phyloP scores from a whole-genome alignment of 805 yeast genomes.

The Wickerhamiella shivajii region DNA sequence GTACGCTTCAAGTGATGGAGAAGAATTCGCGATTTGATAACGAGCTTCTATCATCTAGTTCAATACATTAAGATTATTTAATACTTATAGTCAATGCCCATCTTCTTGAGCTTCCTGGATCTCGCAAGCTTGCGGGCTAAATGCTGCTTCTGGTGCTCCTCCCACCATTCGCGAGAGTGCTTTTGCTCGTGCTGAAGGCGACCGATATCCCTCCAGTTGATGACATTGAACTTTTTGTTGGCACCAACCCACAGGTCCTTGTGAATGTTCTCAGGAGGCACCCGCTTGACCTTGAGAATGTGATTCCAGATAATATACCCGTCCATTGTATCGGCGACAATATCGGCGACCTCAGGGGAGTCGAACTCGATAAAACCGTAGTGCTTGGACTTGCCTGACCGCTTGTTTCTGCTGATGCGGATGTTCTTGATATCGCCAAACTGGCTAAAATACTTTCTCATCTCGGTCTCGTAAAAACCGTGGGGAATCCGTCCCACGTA shows the following conservation, averaged over 20 bases:
- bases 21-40: too few relatives aligned
- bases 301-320: conserved; percentile 84
- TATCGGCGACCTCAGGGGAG: conserved; percentile 56
- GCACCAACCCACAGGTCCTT: conserved; percentile 44
- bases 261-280: conserved; percentile 27
- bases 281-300: conserved; percentile 57
- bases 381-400: conserved; percentile 81
- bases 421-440: conserved; percentile 75
- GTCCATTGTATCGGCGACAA: conserved; percentile 93
- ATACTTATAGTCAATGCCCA: conserved; percentile 40
- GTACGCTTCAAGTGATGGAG: too few relatives aligned
- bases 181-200: conserved; percentile 41
- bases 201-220: conserved; percentile 46
- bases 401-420: conserved; percentile 75
- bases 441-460: conserved; percentile 70
- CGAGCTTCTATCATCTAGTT: too few relatives aligned
- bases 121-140: conserved; percentile 31
- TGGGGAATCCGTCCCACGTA: conserved; percentile 88
- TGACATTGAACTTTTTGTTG: conserved; percentile 37
- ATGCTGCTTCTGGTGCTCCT: conserved; percentile 34
- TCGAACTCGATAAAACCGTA: conserved; percentile 82
- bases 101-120: conserved; percentile 34
- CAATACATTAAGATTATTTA: conserved; percentile 1
- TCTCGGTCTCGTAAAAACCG: conserved; percentile 67
- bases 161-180: conserved; percentile 44